Evolutionary conservation across 345 rosid genomes (phyloP).

Genomic region (Atalantia buxifolia): DNA sequence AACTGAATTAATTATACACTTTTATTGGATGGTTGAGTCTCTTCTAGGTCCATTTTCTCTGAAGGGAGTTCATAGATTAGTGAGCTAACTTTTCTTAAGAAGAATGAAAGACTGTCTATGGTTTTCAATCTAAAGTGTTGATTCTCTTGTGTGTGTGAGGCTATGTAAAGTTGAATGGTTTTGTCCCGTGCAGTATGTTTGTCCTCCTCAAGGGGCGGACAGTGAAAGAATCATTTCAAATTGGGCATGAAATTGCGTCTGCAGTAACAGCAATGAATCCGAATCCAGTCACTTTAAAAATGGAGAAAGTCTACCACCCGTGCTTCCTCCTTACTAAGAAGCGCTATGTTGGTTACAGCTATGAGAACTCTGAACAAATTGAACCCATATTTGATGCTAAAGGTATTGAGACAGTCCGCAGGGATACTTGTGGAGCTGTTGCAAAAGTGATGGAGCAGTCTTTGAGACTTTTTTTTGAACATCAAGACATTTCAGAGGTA

Average conservation of each 20-base stretch:
- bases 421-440: slow-evolving; percentile 89
- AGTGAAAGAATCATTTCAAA: slow-evolving; percentile 58
- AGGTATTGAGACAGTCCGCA: slow-evolving; percentile 95
- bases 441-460: slow-evolving; percentile 91
- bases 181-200: slow-evolving; percentile 70
- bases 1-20: not conserved
- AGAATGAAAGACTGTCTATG: not conserved
- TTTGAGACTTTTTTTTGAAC: slow-evolving; percentile 70
- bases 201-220: slow-evolving; percentile 83
- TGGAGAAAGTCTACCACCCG: slow-evolving; percentile 96
- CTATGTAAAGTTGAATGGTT: not conserved
- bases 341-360: slow-evolving; percentile 94
- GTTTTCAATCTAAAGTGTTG: not conserved
- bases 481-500: slow-evolving; percentile 64
- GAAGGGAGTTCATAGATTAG: not conserved
- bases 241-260: slow-evolving; percentile 85
- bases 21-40: not conserved
- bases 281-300: slow-evolving; percentile 79
- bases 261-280: slow-evolving; percentile 88
- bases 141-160: slow-evolving; percentile 7
- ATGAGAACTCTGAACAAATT: slow-evolving; percentile 68
- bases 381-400: slow-evolving; percentile 90
- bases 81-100: not conserved
- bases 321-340: slow-evolving; percentile 97
- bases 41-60: not conserved